Base-by-base conservation (phyloP, 345 rosid genomes). In the Cardamine resedifolia region DNA sequence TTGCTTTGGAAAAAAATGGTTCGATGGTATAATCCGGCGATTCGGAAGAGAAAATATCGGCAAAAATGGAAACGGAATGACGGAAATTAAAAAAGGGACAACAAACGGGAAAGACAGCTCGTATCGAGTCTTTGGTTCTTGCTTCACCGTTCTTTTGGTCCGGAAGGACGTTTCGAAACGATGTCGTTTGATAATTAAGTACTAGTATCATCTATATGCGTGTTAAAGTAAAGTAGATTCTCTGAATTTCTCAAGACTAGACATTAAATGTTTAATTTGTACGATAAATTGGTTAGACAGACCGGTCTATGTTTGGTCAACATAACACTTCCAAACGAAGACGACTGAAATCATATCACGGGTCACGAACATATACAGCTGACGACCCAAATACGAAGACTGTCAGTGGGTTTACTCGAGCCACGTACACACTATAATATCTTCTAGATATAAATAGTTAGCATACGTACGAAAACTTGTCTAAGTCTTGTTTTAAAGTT, bases 51-150 rank as follows among this genome's bases (percentile, higher is more conserved):
- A 5, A 49, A 18, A 36, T 18, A 36, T 49, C 45, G 72, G 67
- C 53, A 55, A 63, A 76, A 62, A 70, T 62, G 71, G 70, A 63
- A 76, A 70, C 70, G 30, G 16, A 26, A 52, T 30, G 78, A 66
- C 39, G 31, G 53, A 69, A 70, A 63, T 34, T 15, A 20, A 14
- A 30, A 75, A 33, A 63, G 47, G 24, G 31, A 58, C 55, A 73
- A 44, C 60, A 43, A 66, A 74, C 78, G 55, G 67, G 66, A 47
- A 65, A 26, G 11, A 20, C 67, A 28, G 56, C 59, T 67, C 12
- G 39, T 59, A n/a, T 14, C 24, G 24, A 10, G 9, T 68, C 43
- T 70, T 63, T 30, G 64, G 16, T 74, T 58, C 67, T 10, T 58
- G 45, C 60, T 49, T 66, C 66, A 49, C 66, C 58, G 43, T 58